phyloP scores from a whole-genome alignment of 2,329 filamentous ascomycete species.

The Cordyceps cateniannulata region DNA sequence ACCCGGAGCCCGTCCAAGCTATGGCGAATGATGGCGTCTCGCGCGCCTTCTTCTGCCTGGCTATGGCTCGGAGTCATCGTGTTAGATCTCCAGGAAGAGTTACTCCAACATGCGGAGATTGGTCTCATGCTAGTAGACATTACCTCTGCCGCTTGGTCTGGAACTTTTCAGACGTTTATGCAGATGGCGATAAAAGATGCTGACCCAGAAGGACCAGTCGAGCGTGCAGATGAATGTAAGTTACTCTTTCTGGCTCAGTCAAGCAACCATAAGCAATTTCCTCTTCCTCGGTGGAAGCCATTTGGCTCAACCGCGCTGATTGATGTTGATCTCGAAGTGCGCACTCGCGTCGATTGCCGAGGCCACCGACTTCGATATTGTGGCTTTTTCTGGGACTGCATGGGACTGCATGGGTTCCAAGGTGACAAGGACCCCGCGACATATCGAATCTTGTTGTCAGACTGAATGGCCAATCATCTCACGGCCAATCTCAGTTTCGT shows the following conservation, averaged over 20 bases:
- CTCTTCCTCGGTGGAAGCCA: conserved; percentile 24
- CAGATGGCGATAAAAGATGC: conserved; percentile 11
- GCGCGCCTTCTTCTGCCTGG: not conserved
- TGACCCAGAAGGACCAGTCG: not conserved
- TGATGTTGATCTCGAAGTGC: conserved; percentile 24
- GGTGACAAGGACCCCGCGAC: no score
- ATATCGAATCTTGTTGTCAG: no score
- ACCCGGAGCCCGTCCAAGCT: conserved; percentile 12
- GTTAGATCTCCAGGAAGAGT: conserved; percentile 16
- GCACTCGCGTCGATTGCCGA: conserved; percentile 20
- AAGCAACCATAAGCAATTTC: conserved; percentile 17
- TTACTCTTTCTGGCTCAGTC: conserved; percentile 23
- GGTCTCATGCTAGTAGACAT: conserved; percentile 23
- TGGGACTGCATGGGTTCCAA: conserved; percentile 1
- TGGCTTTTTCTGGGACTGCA: conserved; percentile 19
- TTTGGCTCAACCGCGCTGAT: conserved; percentile 22
- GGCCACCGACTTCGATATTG: conserved; percentile 20
- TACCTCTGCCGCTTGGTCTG: conserved; percentile 23
- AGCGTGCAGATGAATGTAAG: conserved; percentile 23
- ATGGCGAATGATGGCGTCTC: conserved; percentile 22
- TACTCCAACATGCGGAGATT: conserved; percentile 18
- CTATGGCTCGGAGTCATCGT: conserved; percentile 23
- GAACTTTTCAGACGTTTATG: conserved; percentile 22
- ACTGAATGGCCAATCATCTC: no score
- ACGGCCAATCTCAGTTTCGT: not conserved